Evolutionary conservation across 768 basidiomycete genomes (phyloP).

Genomic region (Hygrophorus russula): DNA sequence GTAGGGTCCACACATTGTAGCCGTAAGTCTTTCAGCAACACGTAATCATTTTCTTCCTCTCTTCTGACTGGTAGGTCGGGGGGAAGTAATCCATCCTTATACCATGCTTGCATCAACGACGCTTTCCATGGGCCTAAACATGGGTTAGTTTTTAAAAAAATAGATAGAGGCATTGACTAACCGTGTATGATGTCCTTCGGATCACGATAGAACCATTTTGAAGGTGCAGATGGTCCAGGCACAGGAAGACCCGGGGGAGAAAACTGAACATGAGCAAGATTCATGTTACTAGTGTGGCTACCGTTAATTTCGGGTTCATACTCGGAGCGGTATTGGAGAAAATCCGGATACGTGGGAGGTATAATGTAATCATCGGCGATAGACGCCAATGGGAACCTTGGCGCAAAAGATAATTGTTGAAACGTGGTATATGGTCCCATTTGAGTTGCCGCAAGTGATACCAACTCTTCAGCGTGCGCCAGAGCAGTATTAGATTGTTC

Average conservation of each 20-base stretch:
- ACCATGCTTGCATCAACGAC: constrained; percentile 85
- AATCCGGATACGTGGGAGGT: constrained; percentile 78
- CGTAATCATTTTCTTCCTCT: constrained; percentile 62
- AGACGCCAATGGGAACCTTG: constrained; percentile 77
- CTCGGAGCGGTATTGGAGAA: constrained; percentile 56
- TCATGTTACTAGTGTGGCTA: constrained; percentile 20
- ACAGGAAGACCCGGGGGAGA: constrained; percentile 73
- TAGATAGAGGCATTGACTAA: constrained; percentile 20
- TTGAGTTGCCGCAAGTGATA: constrained; percentile 55
- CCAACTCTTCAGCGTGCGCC: constrained; percentile 52
- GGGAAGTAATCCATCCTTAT: constrained; percentile 73
- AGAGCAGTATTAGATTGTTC: constrained; percentile 26
- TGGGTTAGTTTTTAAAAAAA: constrained; percentile 8
- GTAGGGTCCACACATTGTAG: constrained; percentile 75
- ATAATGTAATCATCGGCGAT: constrained; percentile 89
- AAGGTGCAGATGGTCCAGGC: constrained; percentile 55
- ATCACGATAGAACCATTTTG: constrained; percentile 76
- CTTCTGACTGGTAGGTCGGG: constrained; percentile 72
- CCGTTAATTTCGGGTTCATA: constrained; percentile 47
- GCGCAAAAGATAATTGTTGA: constrained; percentile 80
- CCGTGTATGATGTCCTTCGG: constrained; percentile 75
- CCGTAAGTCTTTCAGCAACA: constrained; percentile 61
- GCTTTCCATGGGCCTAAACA: constrained; percentile 73
- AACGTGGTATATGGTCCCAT: constrained; percentile 86
- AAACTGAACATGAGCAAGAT: constrained; percentile 55